Percentiles rank a stretch among this genome's conserved stretches.
phyloP scores from a whole-genome alignment of 768 basidiomycete genomes.

The Mycena rebaudengoi region DNA sequence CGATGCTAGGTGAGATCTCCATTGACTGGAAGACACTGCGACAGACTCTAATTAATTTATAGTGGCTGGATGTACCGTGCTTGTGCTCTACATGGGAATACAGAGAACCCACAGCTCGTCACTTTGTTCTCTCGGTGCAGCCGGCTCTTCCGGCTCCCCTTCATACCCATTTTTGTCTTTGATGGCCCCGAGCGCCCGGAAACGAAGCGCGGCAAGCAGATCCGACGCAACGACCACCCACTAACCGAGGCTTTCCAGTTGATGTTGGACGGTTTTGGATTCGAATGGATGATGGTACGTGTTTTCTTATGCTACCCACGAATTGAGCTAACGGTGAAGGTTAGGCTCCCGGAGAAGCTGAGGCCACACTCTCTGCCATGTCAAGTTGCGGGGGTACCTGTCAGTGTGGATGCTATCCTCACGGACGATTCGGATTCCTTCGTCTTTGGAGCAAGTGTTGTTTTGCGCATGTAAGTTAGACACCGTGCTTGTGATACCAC shows the following conservation, averaged over 20 bases:
- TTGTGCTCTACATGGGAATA: conserved; percentile 43
- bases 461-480: conserved; percentile 26
- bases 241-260: conserved; percentile 32
- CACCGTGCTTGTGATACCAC: neutral
- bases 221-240: conserved; percentile 36
- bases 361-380: conserved; percentile 61
- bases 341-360: conserved; percentile 64
- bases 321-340: neutral
- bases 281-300: conserved; percentile 39
- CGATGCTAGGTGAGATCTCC: conserved; percentile 39
- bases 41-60: neutral
- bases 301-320: neutral
- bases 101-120: conserved; percentile 51
- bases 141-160: conserved; percentile 44
- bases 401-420: conserved; percentile 53
- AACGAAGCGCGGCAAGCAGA: conserved; percentile 46
- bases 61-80: conserved; percentile 24
- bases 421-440: conserved; percentile 60
- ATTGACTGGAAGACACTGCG: neutral
- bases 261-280: conserved; percentile 54
- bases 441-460: conserved; percentile 57
- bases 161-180: conserved; percentile 57
- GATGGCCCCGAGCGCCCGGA: conserved; percentile 54
- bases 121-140: conserved; percentile 52
- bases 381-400: conserved; percentile 41